A percentile compares a stretch with the other conserved stretches of the same genome.
These are phyloP conservation scores for Lecanicillium sp. DNA, from an alignment of 2,329 filamentous ascomycete species.

Conservation along the genomic window DNA sequence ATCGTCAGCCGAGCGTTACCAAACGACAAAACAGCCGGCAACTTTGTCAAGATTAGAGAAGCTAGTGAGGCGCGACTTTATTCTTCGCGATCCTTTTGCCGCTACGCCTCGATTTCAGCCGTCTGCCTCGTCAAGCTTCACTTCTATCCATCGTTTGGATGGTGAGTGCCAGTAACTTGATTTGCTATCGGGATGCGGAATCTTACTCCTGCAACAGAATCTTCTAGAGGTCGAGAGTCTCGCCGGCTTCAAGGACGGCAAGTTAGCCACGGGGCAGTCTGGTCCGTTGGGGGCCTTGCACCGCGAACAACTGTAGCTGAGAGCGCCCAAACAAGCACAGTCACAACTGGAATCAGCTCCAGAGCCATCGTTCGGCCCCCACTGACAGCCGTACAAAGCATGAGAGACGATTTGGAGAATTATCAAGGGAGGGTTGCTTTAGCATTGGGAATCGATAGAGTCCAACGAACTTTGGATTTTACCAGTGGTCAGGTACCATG, in stretches of 20 bases:
- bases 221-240: slow-evolving; percentile 7
- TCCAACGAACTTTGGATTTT: slow-evolving; percentile 56
- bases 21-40: slow-evolving; percentile 32
- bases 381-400: slow-evolving; percentile 47
- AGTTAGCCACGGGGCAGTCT: slow-evolving; percentile 61
- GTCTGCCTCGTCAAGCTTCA: no score
- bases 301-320: slow-evolving; percentile 43
- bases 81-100: slow-evolving; percentile 33
- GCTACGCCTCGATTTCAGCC: slow-evolving; percentile 4
- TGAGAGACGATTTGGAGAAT: slow-evolving; percentile 54
- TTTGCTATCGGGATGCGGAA: slow-evolving; percentile 9
- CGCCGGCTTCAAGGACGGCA: slow-evolving; percentile 26
- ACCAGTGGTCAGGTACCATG: slow-evolving; percentile 3
- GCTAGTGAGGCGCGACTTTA: slow-evolving; percentile 32
- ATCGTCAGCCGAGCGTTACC: slow-evolving; percentile 35
- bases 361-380: slow-evolving; percentile 27
- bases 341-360: neutral
- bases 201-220: slow-evolving; percentile 10
- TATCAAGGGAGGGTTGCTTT: slow-evolving; percentile 69
- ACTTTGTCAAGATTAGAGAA: slow-evolving; percentile 36
- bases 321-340: neutral
- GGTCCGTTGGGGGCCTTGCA: slow-evolving; percentile 66
- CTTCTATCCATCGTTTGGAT: no score
- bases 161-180: no score
- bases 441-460: slow-evolving; percentile 71